phyloP scores from a whole-genome alignment of 208 protist species.

The Phytomonas francai region DNA sequence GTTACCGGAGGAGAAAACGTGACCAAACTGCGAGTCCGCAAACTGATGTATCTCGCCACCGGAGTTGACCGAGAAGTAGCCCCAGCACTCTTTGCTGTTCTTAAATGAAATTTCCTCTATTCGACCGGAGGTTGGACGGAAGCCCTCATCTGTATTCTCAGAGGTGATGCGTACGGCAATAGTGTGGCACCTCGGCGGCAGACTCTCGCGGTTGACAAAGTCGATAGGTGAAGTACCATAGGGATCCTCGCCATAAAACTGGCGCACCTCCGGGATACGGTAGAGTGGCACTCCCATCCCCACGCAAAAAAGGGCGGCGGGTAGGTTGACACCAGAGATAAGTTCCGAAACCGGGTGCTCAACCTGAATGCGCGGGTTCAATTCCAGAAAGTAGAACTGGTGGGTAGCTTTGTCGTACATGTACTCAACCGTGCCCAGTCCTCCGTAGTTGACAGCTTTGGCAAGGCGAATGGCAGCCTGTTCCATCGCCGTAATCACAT shows the following conservation, averaged over 20 bases:
- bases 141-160: constrained; percentile 95
- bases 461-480: constrained; percentile 89
- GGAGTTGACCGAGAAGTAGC: constrained; percentile 95
- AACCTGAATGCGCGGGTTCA: constrained; percentile 97
- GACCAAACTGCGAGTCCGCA: constrained; percentile 97
- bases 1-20: constrained; percentile 93
- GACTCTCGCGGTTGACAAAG: constrained; percentile 52
- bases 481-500: constrained; percentile 90
- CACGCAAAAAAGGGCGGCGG: constrained; percentile 93
- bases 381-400: constrained; percentile 95
- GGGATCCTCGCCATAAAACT: constrained; percentile 85
- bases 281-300: constrained; percentile 95
- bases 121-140: constrained; percentile 92
- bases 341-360: constrained; percentile 97
- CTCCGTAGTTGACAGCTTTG: constrained; percentile 89
- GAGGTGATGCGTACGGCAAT: constrained; percentile 97
- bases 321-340: constrained; percentile 95
- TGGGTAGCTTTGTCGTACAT: constrained; percentile 90
- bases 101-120: constrained; percentile 95
- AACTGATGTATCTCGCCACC: constrained; percentile 90
- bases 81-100: constrained; percentile 95
- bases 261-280: constrained; percentile 93
- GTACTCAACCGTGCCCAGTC: constrained; percentile 96
- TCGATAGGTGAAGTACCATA: constrained; percentile 79
- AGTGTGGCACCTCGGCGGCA: constrained; percentile 84